A percentile compares a stretch with the other conserved stretches of the same genome.
Conservation (phyloP, 768 basidiomycete species). For the Candolleomyces efflorescens region DNA sequence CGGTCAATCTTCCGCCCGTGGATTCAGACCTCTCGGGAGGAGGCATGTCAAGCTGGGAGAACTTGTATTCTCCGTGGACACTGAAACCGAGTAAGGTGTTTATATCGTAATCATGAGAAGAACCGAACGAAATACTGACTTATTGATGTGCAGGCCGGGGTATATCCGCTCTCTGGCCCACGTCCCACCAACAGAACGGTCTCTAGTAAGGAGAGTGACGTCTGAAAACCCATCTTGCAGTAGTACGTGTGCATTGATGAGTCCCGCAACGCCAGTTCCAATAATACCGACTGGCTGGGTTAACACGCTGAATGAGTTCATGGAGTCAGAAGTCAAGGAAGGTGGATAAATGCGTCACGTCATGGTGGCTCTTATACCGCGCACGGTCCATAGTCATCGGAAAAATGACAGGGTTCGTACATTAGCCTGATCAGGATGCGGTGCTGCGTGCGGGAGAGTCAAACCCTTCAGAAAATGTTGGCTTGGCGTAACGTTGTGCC, state of each 20-base stretch:
- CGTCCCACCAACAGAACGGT: slow-evolving; percentile 44
- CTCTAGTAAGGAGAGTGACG: slow-evolving; percentile 44
- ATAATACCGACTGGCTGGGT: slow-evolving; percentile 26
- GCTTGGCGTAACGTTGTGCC: no score
- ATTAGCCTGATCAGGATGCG: no score
- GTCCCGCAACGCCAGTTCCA: slow-evolving; percentile 49
- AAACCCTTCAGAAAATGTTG: no score
- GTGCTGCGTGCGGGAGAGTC: no score
- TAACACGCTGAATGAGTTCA: not conserved
- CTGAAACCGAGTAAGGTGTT: slow-evolving; percentile 23
- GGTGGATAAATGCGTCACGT: no score
- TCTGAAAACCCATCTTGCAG: slow-evolving; percentile 46
- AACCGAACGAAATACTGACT: slow-evolving; percentile 28
- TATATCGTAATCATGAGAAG: not conserved
- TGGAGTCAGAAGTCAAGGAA: not conserved
- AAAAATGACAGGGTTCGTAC: no score
- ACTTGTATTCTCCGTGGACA: slow-evolving; percentile 51
- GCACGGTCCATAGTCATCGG: no score
- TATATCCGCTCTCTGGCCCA: slow-evolving; percentile 47
- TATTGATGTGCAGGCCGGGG: slow-evolving; percentile 47
- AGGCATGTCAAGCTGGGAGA: slow-evolving; percentile 44
- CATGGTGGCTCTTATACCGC: no score
- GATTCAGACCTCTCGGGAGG: slow-evolving; percentile 17
- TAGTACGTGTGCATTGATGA: slow-evolving; percentile 50
- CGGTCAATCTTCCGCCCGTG: slow-evolving; percentile 37